Percentiles rank a stretch among this genome's conserved stretches.
These are phyloP conservation scores for Botrytis hyacinthi DNA, from an alignment of 2,329 filamentous ascomycete species.

Conservation along the genomic window DNA sequence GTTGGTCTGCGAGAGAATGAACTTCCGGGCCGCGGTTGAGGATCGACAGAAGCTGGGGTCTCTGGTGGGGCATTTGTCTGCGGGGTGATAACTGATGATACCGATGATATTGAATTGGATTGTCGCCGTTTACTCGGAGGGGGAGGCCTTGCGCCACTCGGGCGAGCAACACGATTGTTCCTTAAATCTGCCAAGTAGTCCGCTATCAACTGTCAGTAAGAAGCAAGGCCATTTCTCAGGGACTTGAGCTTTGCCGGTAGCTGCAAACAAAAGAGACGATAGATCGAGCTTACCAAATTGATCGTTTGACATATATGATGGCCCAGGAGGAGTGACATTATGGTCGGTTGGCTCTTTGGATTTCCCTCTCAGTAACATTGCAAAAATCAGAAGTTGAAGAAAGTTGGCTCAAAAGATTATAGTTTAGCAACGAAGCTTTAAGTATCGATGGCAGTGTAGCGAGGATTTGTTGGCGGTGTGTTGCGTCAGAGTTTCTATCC, in stretches of 20 bases:
- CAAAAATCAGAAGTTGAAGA: not conserved
- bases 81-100: constrained; percentile 15
- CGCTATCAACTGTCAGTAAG: constrained; percentile 47
- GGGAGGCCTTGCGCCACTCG: constrained; percentile 68
- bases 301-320: constrained; percentile 64
- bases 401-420: not conserved
- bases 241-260: not conserved
- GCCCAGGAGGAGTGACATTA: constrained; percentile 60
- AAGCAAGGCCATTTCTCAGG: not conserved
- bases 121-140: constrained; percentile 43
- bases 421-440: not conserved
- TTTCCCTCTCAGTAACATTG: constrained; percentile 36
- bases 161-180: constrained; percentile 63
- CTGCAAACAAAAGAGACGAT: not conserved
- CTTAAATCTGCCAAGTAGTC: constrained; percentile 70
- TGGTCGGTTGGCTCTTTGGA: constrained; percentile 41
- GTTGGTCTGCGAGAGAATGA: constrained; percentile 34
- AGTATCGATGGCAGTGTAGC: constrained; percentile 6
- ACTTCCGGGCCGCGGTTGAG: constrained; percentile 33
- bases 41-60: constrained; percentile 27
- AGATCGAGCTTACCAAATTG: constrained; percentile 56
- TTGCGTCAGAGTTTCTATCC: constrained; percentile 13
- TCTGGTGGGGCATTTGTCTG: constrained; percentile 22
- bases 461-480: constrained; percentile 16
- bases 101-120: constrained; percentile 43